Percentiles rank a stretch among this genome's conserved stretches.
Evolutionary conservation across 2,329 filamentous ascomycete species (phyloP).

Genomic region (Pseudogymnoascus sp.): DNA sequence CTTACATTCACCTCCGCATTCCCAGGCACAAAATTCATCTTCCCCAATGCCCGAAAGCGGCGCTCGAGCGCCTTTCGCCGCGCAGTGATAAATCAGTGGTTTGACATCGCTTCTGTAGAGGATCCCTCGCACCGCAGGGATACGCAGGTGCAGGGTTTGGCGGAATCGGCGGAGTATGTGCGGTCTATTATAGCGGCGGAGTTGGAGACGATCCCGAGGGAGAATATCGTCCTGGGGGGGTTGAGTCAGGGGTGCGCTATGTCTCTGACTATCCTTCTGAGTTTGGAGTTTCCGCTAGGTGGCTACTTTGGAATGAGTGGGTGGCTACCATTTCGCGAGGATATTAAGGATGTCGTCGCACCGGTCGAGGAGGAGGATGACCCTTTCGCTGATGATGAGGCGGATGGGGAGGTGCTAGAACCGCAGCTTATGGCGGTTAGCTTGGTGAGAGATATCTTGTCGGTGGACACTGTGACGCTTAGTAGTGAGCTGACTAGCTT

Average conservation of each 20-base stretch:
- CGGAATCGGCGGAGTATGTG: constrained; percentile 34
- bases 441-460: background rate
- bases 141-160: constrained; percentile 38
- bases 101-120: constrained; percentile 38
- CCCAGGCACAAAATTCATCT: constrained; percentile 41
- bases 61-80: constrained; percentile 38
- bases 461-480: background rate
- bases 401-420: background rate
- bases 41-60: constrained; percentile 41
- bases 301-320: constrained; percentile 43
- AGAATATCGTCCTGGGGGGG: constrained; percentile 43
- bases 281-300: constrained; percentile 31
- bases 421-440: constrained; percentile 1
- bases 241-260: constrained; percentile 49
- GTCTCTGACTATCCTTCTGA: constrained; percentile 36
- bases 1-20: constrained; percentile 29
- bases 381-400: background rate
- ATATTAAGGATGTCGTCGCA: constrained; percentile 27
- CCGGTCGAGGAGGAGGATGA: background rate
- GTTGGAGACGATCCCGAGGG: constrained; percentile 21
- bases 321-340: constrained; percentile 35
- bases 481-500: background rate
- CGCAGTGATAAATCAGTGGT: constrained; percentile 43
- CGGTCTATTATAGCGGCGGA: constrained; percentile 31
- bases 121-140: constrained; percentile 36